Evolutionary conservation across 768 basidiomycete genomes (phyloP), one percentile per base, ranked within the genome.

Genomic region (Amanita brunnescens): DNA sequence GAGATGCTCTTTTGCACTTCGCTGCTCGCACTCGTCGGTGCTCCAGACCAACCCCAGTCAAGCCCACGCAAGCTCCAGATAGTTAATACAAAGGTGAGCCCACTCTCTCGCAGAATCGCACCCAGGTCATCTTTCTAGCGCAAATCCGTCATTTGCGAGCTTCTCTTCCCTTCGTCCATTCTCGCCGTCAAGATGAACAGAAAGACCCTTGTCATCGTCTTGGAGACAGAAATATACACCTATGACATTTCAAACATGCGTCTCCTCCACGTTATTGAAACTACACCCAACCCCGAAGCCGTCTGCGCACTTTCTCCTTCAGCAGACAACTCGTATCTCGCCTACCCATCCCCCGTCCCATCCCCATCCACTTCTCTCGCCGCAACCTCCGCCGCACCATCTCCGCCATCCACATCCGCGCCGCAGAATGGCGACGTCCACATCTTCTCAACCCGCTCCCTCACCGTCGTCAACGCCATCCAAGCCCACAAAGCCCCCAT

Each of bases 1-100:
- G 96, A 99, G 69, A 99, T 99, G 96, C 76, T 99, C 53, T 99
- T 99, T 73, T 97, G 94, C 70, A 99, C 96, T 5, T 96, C 93
- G 18, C 80, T 99, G 55, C 91, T 99, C 42, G 96, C 96, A 0
- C 77, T 99, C 29, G 96, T 98, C 18, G 96, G 96, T 6, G 91
- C 92, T 2, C 92, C 92, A 12, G 93, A 96, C 70, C 87, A 91
- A 42, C 89, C 92, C 1, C 78, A 84, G 48, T 87, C 88, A 32
- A 91, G 88, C 67, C 94, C 94, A 7, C 76, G 96, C 18, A 91
- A 95, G 62, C 70, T 99, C 47, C 94, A 96, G 71, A 99, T 99
- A 43, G 92, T 98, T 44, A 99, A 99, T 64, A 99, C 96, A 12
- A 99, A 99, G 79, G 94, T 91, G 26, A 49, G 47, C 38, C n/a